Conservation (phyloP, 2,329 filamentous ascomycete genomes). For the Metarhizium anisopliae region DNA sequence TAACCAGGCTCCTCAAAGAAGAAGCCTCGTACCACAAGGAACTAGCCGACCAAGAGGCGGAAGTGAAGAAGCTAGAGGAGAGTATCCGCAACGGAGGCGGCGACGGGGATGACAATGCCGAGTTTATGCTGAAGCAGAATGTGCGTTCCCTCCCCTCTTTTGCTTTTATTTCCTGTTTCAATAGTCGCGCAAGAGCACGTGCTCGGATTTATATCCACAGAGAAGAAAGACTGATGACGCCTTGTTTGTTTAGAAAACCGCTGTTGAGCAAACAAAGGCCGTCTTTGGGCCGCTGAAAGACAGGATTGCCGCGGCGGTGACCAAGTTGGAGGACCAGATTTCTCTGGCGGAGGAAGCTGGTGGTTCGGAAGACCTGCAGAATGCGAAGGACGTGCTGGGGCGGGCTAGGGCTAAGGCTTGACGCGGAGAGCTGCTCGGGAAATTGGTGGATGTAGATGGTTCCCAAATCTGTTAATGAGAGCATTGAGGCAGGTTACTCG, state of each 20-base stretch:
- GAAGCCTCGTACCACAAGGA: conserved; percentile 87
- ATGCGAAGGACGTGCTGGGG: conserved; percentile 45
- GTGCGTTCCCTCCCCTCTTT: conserved; percentile 37
- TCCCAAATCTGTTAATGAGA: not conserved
- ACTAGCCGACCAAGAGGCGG: conserved; percentile 62
- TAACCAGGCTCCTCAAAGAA: conserved; percentile 83
- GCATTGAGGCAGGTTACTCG: not conserved
- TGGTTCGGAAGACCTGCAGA: conserved; percentile 39
- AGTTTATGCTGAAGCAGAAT: conserved; percentile 78
- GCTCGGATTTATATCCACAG: not conserved
- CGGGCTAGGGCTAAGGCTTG: conserved; percentile 32
- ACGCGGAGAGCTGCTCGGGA: too few relatives aligned
- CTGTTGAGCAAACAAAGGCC: conserved; percentile 78
- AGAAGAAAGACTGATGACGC: not conserved
- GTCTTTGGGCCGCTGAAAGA: conserved; percentile 65
- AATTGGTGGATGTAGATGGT: not conserved
- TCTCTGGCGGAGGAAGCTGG: conserved; percentile 40
- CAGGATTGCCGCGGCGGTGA: conserved; percentile 63
- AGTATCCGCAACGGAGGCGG: conserved; percentile 41
- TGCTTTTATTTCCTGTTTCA: not conserved
- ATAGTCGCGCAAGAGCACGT: not conserved
- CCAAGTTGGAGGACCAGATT: conserved; percentile 67
- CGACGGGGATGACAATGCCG: conserved; percentile 62
- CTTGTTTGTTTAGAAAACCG: conserved; percentile 50
- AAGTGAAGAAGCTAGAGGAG: conserved; percentile 58